Evolutionary conservation across 1,284 basidiomycete species (phyloP), one percentile per base, ranked within the genome.

Genomic region (Phenoliferia sp.): DNA sequence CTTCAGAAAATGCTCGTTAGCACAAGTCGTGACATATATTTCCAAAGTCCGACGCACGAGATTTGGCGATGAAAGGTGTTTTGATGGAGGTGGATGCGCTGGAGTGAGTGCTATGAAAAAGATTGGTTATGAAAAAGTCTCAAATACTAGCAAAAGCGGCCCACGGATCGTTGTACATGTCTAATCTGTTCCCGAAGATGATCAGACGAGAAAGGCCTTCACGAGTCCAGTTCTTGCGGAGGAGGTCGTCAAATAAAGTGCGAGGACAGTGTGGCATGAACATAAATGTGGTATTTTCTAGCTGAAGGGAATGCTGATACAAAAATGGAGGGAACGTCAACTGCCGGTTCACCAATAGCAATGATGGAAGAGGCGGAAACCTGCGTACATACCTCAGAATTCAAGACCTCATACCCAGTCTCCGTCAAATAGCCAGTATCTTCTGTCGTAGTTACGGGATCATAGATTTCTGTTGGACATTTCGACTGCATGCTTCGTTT

Each of bases 211-310:
- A 5, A 3, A 74, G 26, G 7, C 62, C 50, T 5, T 59, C 59
- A 0, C 61, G 26, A 1, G 62, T 50, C 71, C 69, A 65, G 50
- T 75, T 75, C 31, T 39, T 48, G 7, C 48, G 58, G 7, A 76
- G 63, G 52, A 76, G 59, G 1, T 54, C 58, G 26, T 75, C 70
- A 64, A 73, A 75, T 15, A 76, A 65, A 1, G 67, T 62, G 1
- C 75, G 68, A 15, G 75, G 75, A 29, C 74, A 73, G 54, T 76
- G 75, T 5, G 75, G 75, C 65, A 75, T 72, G 67, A 72, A 76
- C 5, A 76, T 66, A 36, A 76, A 67, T 0, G 74, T 75, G 0
- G 64, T 39, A 3, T 48, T 54, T 22, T 62, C 26, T 12, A 75
- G 54, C 1, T 12, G 16, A 26, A 75, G 69, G 5, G 59, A 35